These are phyloP conservation scores for Fraxinus angustifolia DNA, from an alignment of 305 asterid genomes.

Conservation along the genomic window DNA sequence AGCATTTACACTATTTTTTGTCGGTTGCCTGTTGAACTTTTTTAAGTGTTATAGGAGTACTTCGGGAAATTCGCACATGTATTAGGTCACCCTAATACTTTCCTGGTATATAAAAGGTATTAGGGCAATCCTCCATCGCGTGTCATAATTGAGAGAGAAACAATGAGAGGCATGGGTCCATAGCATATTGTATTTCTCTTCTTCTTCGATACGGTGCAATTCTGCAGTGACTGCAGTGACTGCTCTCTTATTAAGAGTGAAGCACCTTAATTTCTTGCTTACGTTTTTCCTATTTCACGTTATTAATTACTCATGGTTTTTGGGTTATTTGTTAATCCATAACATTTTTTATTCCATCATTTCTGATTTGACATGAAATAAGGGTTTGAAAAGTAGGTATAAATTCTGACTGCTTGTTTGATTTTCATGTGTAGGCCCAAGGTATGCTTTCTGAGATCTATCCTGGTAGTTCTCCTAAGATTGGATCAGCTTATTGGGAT, in stretches of 20 bases:
- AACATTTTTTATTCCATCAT: conserved; percentile 5
- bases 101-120: background rate
- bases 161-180: background rate
- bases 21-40: background rate
- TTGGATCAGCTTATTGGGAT: conserved; percentile 92
- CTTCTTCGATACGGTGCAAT: background rate
- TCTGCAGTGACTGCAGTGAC: background rate
- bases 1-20: background rate
- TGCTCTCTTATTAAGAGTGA: background rate
- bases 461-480: conserved; percentile 87
- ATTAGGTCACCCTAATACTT: background rate
- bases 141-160: background rate
- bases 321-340: conserved; percentile 3
- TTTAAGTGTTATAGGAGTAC: background rate
- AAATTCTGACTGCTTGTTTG: conserved; percentile 21
- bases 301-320: background rate
- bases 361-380: conserved; percentile 21
- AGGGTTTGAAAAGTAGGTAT: conserved; percentile 5
- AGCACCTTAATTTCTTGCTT: conserved; percentile 11
- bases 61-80: background rate
- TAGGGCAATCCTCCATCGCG: background rate
- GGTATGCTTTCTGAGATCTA: conserved; percentile 90
- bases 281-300: background rate
- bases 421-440: conserved; percentile 67
- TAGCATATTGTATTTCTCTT: background rate